Evolutionary conservation across 306 rosid species (phyloP).

Genomic region (Coriaria nepalensis): DNA sequence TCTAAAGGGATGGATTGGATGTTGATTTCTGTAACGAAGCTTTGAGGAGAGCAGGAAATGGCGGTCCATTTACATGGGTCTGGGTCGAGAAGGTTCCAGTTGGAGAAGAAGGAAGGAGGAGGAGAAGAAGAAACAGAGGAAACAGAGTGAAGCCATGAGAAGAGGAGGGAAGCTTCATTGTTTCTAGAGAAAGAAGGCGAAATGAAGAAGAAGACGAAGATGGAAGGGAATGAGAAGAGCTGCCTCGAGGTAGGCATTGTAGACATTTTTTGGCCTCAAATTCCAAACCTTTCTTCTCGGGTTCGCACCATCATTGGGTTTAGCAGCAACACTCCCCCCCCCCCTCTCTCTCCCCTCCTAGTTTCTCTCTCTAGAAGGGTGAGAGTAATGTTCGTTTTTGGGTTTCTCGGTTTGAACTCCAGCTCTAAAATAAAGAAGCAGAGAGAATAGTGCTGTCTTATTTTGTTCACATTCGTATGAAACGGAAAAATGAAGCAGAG

Average conservation of each 20-base stretch:
- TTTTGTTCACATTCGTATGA: slow-evolving; percentile 7
- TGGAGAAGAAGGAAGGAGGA: slow-evolving; percentile 32
- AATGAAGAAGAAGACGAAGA: slow-evolving; percentile 12
- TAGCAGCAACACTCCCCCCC: slow-evolving; percentile 15
- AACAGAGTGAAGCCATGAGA: slow-evolving; percentile 68
- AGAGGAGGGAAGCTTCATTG: slow-evolving; percentile 62
- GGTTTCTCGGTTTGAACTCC: slow-evolving; percentile 37
- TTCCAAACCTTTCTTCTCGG: slow-evolving; percentile 44
- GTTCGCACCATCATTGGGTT: slow-evolving; percentile 30
- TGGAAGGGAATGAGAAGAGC: slow-evolving; percentile 11
- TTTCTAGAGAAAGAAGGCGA: slow-evolving; percentile 33
- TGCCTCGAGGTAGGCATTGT: slow-evolving; percentile 38
- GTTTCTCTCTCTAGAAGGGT: slow-evolving; percentile 3
- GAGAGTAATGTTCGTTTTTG: neutral
- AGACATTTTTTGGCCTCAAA: slow-evolving; percentile 39
- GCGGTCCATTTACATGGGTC: slow-evolving; percentile 84
- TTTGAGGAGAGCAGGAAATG: slow-evolving; percentile 56
- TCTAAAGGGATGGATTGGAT: slow-evolving; percentile 50
- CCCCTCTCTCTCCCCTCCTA: slow-evolving; percentile 12
- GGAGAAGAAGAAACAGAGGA: slow-evolving; percentile 15
- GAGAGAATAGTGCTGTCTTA: neutral
- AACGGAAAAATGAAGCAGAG: slow-evolving; percentile 5
- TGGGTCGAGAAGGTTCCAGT: slow-evolving; percentile 54
- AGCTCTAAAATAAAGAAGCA: slow-evolving; percentile 13
- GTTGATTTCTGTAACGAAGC: slow-evolving; percentile 49